Percentiles rank a stretch among this genome's conserved stretches.
Evolutionary conservation across 2,329 filamentous ascomycete species (phyloP).

Genomic region (Monilinia polystroma): DNA sequence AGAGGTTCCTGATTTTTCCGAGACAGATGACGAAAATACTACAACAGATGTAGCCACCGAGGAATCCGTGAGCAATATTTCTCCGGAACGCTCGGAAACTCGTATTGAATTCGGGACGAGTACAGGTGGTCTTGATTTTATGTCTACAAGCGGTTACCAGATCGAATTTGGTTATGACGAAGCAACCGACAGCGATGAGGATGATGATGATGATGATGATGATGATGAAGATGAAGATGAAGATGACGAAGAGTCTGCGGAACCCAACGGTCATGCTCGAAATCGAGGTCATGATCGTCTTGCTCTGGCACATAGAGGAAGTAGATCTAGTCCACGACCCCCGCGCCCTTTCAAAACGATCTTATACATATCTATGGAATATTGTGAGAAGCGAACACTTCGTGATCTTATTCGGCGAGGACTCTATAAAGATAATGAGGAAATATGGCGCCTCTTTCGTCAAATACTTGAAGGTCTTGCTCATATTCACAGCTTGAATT

Average conservation of each 20-base stretch:
- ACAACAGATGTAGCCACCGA: slow-evolving; percentile 47
- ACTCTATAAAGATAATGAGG: slow-evolving; percentile 69
- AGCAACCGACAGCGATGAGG: slow-evolving; percentile 46
- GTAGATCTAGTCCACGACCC: slow-evolving; percentile 40
- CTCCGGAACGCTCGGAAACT: slow-evolving; percentile 32
- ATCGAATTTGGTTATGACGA: slow-evolving; percentile 70
- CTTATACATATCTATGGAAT: slow-evolving; percentile 98
- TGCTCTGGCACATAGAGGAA: slow-evolving; percentile 33
- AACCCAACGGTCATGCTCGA: slow-evolving; percentile 41
- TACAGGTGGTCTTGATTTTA: slow-evolving; percentile 84
- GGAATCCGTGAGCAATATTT: slow-evolving; percentile 33
- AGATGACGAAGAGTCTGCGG: slow-evolving; percentile 46
- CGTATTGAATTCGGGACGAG: slow-evolving; percentile 48
- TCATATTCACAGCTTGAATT: slow-evolving; percentile 86
- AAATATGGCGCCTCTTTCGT: slow-evolving; percentile 86
- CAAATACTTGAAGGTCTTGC: slow-evolving; percentile 87
- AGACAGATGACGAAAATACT: slow-evolving; percentile 55
- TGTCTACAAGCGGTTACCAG: slow-evolving; percentile 78
- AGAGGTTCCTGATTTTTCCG: slow-evolving; percentile 55
- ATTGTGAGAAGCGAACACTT: slow-evolving; percentile 85
- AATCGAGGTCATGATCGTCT: slow-evolving; percentile 26
- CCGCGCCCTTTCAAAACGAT: slow-evolving; percentile 65
- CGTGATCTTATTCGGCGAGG: slow-evolving; percentile 80
- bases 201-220: slow-evolving; percentile 38
- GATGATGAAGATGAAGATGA: slow-evolving; percentile 6